These are phyloP conservation scores for Plenodomus tracheiphilus DNA, from an alignment of 2,329 filamentous ascomycete genomes.

Conservation along the genomic window DNA sequence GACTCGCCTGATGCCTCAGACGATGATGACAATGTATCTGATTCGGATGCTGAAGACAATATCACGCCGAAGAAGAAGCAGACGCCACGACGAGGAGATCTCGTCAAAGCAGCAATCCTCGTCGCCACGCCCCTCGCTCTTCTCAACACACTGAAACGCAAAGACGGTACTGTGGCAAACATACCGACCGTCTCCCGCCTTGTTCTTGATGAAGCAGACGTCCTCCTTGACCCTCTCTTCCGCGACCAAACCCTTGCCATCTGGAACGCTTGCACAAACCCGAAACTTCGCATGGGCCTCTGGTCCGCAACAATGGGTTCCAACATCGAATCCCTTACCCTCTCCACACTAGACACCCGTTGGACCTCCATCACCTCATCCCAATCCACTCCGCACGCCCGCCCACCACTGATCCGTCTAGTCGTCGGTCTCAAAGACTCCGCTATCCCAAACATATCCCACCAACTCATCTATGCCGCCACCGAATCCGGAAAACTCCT, in stretches of 20 bases:
- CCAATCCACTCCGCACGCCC: constrained; percentile 40
- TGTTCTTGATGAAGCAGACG: constrained; percentile 91
- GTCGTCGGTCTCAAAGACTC: constrained; percentile 97
- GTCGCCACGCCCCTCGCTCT: constrained; percentile 80
- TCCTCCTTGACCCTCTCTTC: constrained; percentile 89
- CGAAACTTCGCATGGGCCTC: constrained; percentile 72
- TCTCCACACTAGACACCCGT: constrained; percentile 58
- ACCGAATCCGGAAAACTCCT: constrained; percentile 93
- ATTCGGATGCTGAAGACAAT: constrained; percentile 45
- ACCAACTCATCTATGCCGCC: constrained; percentile 87
- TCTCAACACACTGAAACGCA: constrained; percentile 68
- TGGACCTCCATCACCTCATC: constrained; percentile 39
- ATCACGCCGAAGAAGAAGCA: constrained; percentile 37
- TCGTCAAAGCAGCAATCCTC: constrained; percentile 75
- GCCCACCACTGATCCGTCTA: constrained; percentile 69
- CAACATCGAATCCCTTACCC: constrained; percentile 79
- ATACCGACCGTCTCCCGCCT: constrained; percentile 73
- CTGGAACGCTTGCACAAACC: constrained; percentile 76
- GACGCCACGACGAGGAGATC: constrained; percentile 46
- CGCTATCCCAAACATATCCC: constrained; percentile 87
- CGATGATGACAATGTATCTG: constrained; percentile 41
- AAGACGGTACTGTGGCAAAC: constrained; percentile 49
- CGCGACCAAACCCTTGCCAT: constrained; percentile 83
- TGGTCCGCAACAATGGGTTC: constrained; percentile 99
- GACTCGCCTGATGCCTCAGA: constrained; percentile 43